Evolutionary conservation across 2,329 filamentous ascomycete species (phyloP), one percentile per base, ranked within the genome.

Genomic region (Bipolaris sorokiniana): DNA sequence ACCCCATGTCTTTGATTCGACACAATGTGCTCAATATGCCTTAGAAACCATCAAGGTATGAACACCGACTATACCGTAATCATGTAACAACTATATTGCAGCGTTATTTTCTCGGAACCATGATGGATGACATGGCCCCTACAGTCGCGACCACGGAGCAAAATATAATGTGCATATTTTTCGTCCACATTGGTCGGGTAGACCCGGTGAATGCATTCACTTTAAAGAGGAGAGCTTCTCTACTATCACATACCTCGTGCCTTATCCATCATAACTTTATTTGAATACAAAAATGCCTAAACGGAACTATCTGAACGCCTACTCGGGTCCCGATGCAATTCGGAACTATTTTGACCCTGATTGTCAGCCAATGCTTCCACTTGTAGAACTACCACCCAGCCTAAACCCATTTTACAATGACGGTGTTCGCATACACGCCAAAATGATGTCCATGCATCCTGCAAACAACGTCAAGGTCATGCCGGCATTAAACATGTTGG

Each of bases 391-490:
- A 3, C 86, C 86, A 0, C 77, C 79, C 15, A 74, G 73, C 10
- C 76, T 88, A 33, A 88, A 88, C 56, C 85, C 85, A 2, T 84
- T 82, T 59, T 77, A 81, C 18, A 61, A 79, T 23, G 81, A 88
- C 81, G 83, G 84, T 3, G 82, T 88, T 4, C 81, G 84, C 10
- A 86, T 88, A 50, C 88, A 86, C 61, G 86, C 86, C 36, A 88
- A 88, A 74, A 85, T 88, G 84, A 83, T 88, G 81, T 85, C 84
- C 2, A 83, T 84, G 78, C 84, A 86, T 64, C 86, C 86, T 0
- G 84, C 85, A 3, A 84, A 88, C 59, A 88, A 88, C 46, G 86
- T 88, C 62, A 88, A 88, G 67, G 81, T 83, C 2, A 81, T 89
- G 73, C 86, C 86, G 65, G 65, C 65, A 33, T 42, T 67, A 51